A percentile compares a stretch with the other conserved stretches of the same genome.
phyloP scores from a whole-genome alignment of 1,284 basidiomycete species.

The Boletellus deceptivus region DNA sequence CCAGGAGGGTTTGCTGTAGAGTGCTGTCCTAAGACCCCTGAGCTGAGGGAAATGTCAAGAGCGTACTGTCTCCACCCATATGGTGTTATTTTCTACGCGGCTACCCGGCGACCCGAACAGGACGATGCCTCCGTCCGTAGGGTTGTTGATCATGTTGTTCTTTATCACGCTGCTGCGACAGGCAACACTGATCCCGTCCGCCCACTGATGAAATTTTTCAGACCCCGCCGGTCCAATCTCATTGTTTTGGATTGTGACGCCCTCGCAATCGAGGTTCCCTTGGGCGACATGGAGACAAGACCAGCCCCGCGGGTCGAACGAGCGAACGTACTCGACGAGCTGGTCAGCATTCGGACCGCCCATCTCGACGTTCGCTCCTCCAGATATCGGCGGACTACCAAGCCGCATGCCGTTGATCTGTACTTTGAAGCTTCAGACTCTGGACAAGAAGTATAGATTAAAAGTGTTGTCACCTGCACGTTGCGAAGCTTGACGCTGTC shows the following conservation, averaged over 20 bases:
- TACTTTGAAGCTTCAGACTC: slow-evolving; percentile 9
- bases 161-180: slow-evolving; percentile 66
- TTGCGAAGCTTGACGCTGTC: slow-evolving; percentile 62
- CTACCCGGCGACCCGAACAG: slow-evolving; percentile 79
- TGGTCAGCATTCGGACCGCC: slow-evolving; percentile 65
- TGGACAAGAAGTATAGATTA: slow-evolving; percentile 25
- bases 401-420: slow-evolving; percentile 68
- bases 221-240: slow-evolving; percentile 76
- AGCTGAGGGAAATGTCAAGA: not conserved
- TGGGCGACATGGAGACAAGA: slow-evolving; percentile 72
- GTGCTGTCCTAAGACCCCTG: not conserved
- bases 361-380: slow-evolving; percentile 77
- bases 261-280: slow-evolving; percentile 62
- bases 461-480: slow-evolving; percentile 54
- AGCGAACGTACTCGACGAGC: slow-evolving; percentile 67
- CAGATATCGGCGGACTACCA: slow-evolving; percentile 46
- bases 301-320: slow-evolving; percentile 72
- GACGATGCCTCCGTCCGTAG: slow-evolving; percentile 84
- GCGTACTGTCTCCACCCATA: slow-evolving; percentile 63
- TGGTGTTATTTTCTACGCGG: slow-evolving; percentile 69
- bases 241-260: slow-evolving; percentile 72
- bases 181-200: slow-evolving; percentile 80
- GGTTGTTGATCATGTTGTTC: slow-evolving; percentile 69
- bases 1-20: slow-evolving; percentile 62
- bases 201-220: slow-evolving; percentile 70